phyloP scores from a whole-genome alignment of 495 filamentous ascomycete species.

The Aspergillus taichungensis region DNA sequence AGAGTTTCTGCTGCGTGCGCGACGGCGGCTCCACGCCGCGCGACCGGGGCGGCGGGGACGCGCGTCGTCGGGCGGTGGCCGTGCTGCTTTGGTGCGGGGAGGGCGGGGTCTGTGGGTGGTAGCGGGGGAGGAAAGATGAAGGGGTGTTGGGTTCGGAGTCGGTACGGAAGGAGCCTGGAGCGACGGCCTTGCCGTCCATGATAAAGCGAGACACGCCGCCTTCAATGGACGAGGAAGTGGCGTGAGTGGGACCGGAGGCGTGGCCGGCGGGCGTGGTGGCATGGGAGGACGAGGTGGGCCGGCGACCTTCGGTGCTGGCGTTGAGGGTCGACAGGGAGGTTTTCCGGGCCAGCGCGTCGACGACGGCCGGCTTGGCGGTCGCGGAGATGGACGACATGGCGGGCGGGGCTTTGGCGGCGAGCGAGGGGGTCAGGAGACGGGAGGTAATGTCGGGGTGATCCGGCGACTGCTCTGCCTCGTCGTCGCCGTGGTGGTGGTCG shows the following conservation, averaged over 20 bases:
- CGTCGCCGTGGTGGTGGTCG: conserved; percentile 5
- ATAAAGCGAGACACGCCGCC: conserved; percentile 41
- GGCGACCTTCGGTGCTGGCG: conserved; percentile 25
- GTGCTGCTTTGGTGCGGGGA: conserved; percentile 22
- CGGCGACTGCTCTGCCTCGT: conserved; percentile 8
- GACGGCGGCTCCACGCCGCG: conserved; percentile 31
- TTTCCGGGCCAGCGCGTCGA: conserved; percentile 27
- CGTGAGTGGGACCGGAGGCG: conserved; percentile 22
- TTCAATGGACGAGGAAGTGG: conserved; percentile 40
- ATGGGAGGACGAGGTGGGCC: conserved; percentile 25
- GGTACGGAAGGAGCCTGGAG: conserved; percentile 26
- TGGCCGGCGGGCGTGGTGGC: conserved; percentile 18
- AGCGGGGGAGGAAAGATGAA: conserved; percentile 41
- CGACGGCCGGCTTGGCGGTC: conserved; percentile 27
- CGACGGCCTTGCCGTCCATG: conserved; percentile 24
- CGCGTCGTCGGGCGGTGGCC: conserved; percentile 7
- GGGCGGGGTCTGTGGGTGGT: conserved; percentile 38
- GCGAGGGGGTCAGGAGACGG: conserved; percentile 33
- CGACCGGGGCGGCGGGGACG: conserved; percentile 29
- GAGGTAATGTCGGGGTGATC: conserved; percentile 33
- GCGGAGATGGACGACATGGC: conserved; percentile 44
- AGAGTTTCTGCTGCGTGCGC: conserved; percentile 41
- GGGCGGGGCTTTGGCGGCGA: conserved; percentile 37
- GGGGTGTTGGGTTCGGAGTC: conserved; percentile 43
- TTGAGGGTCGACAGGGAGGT: conserved; percentile 31